Evolutionary conservation across 2,329 filamentous ascomycete genomes (phyloP).

Genomic region (Monosporascus sp.): DNA sequence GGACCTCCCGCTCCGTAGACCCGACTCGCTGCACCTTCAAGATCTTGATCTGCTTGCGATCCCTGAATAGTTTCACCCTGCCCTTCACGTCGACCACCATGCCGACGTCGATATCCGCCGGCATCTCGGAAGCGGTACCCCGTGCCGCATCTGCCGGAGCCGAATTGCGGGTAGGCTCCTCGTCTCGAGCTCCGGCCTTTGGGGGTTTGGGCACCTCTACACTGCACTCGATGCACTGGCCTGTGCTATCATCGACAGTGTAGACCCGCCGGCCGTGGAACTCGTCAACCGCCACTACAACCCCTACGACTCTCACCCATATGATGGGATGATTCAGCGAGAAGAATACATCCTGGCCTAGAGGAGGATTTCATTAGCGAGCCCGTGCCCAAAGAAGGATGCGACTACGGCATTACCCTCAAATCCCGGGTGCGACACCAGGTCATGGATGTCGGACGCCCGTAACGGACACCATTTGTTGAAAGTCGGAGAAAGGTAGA

Average conservation of each 20-base stretch:
- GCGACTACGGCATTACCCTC: conserved; percentile 38
- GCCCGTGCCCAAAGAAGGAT: background rate
- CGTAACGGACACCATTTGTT: conserved; percentile 55
- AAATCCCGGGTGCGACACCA: conserved; percentile 46
- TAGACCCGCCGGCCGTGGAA: conserved; percentile 43
- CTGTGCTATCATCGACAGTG: conserved; percentile 63
- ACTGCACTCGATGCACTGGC: conserved; percentile 50
- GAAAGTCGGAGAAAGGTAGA: conserved; percentile 57
- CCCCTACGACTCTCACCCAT: conserved; percentile 67
- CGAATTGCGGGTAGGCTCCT: background rate
- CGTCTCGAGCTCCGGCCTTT: background rate
- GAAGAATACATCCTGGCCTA: conserved; percentile 58
- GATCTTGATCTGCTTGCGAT: conserved; percentile 47
- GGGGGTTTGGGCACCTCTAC: conserved; percentile 18
- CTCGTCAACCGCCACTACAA: conserved; percentile 61
- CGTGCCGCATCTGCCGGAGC: background rate
- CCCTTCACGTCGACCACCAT: conserved; percentile 55
- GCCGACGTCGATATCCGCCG: conserved; percentile 40
- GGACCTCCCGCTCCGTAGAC: conserved; percentile 53
- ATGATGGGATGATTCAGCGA: conserved; percentile 70
- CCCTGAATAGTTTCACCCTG: conserved; percentile 41
- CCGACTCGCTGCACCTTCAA: conserved; percentile 43
- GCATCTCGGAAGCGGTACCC: conserved; percentile 3
- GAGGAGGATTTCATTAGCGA: background rate
- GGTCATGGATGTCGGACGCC: conserved; percentile 42